Percentiles rank a stretch among this genome's conserved stretches.
Evolutionary conservation across 2,329 filamentous ascomycete species (phyloP).

Genomic region (Penicillium sp.): DNA sequence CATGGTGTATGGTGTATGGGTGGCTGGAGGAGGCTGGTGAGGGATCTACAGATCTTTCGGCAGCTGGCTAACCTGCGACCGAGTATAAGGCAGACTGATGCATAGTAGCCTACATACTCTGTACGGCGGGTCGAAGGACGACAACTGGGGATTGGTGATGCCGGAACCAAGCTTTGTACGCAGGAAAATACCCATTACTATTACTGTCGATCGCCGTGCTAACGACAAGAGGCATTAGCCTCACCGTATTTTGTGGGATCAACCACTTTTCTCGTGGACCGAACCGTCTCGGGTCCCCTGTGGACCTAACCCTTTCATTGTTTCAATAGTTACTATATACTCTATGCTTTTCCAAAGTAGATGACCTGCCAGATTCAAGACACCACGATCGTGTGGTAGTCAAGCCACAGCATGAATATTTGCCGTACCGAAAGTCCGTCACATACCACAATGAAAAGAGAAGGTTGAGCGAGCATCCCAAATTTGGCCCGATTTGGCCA

Average conservation of each 20-base stretch:
- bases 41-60: constrained; percentile 4
- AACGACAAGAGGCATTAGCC: constrained; percentile 7
- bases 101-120: constrained; percentile 9
- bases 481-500: not conserved
- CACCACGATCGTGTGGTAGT: constrained; percentile 10
- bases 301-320: constrained; percentile 1
- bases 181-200: not conserved
- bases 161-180: constrained; percentile 10
- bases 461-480: constrained; percentile 20
- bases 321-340: not conserved
- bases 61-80: not conserved
- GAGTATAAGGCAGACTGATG: not conserved
- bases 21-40: not conserved
- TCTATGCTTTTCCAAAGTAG: not conserved
- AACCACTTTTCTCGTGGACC: constrained; percentile 10
- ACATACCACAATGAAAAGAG: constrained; percentile 15
- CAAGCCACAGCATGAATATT: constrained; percentile 11
- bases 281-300: constrained; percentile 15
- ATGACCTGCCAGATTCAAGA: constrained; percentile 15
- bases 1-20: not conserved
- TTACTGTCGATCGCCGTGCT: not conserved
- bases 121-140: not conserved
- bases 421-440: constrained; percentile 1
- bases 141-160: not conserved
- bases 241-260: constrained; percentile 24